Percentiles rank a stretch among this genome's conserved stretches.
phyloP scores from a whole-genome alignment of 495 filamentous ascomycete genomes.

The Talaromyces ruber region DNA sequence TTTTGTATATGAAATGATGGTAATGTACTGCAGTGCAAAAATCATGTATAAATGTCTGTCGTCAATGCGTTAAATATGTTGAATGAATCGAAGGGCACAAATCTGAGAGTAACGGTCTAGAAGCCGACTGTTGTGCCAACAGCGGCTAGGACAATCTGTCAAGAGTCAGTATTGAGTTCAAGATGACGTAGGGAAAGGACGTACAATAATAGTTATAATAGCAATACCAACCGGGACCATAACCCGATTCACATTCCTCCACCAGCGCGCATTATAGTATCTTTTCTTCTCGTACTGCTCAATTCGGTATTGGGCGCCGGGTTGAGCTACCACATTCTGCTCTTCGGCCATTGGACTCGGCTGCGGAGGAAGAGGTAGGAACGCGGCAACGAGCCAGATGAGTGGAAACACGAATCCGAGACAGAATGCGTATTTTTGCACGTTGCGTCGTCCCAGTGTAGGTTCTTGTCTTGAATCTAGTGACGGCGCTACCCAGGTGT shows the following conservation, averaged over 20 bases:
- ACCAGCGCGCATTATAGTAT: slow-evolving; percentile 83
- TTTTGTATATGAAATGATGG: not conserved
- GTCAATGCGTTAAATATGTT: slow-evolving; percentile 2
- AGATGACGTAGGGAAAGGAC: slow-evolving; percentile 16
- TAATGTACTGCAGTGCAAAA: not conserved
- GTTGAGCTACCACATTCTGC: slow-evolving; percentile 10
- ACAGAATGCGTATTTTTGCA: slow-evolving; percentile 81
- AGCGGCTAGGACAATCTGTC: slow-evolving; percentile 48
- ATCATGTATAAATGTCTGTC: not conserved
- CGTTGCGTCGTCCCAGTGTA: slow-evolving; percentile 58
- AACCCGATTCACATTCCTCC: slow-evolving; percentile 81
- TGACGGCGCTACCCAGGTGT: slow-evolving; percentile 61
- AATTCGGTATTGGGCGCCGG: slow-evolving; percentile 33
- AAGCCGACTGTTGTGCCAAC: slow-evolving; percentile 43
- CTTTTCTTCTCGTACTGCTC: slow-evolving; percentile 47
- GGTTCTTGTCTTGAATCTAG: slow-evolving; percentile 51
- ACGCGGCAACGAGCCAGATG: slow-evolving; percentile 79
- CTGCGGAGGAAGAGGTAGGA: slow-evolving; percentile 66
- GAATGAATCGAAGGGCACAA: not conserved
- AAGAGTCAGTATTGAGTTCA: not conserved
- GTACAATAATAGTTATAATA: slow-evolving; percentile 67
- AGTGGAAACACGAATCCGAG: slow-evolving; percentile 82
- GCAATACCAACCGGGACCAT: slow-evolving; percentile 75
- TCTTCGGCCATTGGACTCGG: slow-evolving; percentile 27
- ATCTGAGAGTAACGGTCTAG: slow-evolving; percentile 9